Conservation (phyloP, 176 grass and related monocot genomes). For the Zoysia japonica region DNA sequence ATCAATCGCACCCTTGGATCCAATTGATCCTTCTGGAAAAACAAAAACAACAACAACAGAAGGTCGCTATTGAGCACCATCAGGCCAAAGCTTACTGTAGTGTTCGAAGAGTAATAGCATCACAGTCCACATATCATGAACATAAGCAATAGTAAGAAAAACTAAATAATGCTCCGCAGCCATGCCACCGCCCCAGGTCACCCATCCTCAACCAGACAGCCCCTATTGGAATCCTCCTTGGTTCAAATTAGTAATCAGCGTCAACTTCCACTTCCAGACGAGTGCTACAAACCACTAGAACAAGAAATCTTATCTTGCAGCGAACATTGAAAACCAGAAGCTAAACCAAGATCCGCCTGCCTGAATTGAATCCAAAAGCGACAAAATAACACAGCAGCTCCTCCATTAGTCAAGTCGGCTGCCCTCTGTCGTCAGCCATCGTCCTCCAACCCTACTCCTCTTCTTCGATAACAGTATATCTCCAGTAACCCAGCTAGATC, state of each 20-base stretch:
- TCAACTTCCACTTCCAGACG: conserved; percentile 26
- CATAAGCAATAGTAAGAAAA: conserved; percentile 30
- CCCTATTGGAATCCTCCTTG: conserved; percentile 16
- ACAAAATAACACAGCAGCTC: not conserved
- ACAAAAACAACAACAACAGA: conserved; percentile 65
- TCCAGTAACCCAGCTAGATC: conserved; percentile 25
- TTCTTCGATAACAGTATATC: not conserved
- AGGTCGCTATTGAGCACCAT: conserved; percentile 53
- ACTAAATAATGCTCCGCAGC: conserved; percentile 23
- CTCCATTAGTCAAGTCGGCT: conserved; percentile 39
- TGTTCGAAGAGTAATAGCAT: conserved; percentile 49
- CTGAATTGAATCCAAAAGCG: conserved; percentile 4
- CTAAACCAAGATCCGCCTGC: conserved; percentile 11
- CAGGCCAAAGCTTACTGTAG: conserved; percentile 37
- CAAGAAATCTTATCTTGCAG: conserved; percentile 38
- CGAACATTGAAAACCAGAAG: conserved; percentile 34
- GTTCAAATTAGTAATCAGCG: conserved; percentile 1
- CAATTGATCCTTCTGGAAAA: conserved; percentile 67
- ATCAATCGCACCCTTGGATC: conserved; percentile 44
- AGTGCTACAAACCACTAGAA: not conserved
- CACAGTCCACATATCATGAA: conserved; percentile 41
- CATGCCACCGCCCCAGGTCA: conserved; percentile 31
- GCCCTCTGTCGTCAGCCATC: conserved; percentile 21
- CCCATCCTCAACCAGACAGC: conserved; percentile 23
- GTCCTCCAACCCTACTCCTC: not conserved